Percentiles rank a stretch among this genome's conserved stretches.
Conservation (phyloP, 2,329 filamentous ascomycete species). For the Fusarium lateritium region DNA sequence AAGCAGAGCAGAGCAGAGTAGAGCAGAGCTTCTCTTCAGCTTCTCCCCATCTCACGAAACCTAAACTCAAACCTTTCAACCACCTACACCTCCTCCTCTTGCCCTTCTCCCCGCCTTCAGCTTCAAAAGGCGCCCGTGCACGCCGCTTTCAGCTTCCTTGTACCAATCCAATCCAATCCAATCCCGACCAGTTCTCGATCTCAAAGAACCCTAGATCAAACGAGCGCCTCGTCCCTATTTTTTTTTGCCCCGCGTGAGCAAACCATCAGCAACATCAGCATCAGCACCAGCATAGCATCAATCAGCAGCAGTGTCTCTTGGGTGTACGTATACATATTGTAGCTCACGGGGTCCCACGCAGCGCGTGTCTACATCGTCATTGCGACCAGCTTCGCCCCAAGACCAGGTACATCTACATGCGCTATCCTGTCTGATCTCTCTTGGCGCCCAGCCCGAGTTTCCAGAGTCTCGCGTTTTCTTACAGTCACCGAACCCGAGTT, state of each 20-base stretch:
- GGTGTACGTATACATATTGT: conserved; percentile 9
- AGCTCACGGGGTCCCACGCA: conserved; percentile 24
- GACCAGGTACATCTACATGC: conserved; percentile 31
- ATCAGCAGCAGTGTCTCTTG: conserved; percentile 11
- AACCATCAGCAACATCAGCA: conserved; percentile 24
- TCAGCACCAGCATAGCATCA: conserved; percentile 27
- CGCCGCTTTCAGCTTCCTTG: conserved; percentile 29
- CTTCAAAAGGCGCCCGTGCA: conserved; percentile 38
- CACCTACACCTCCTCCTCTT: conserved; percentile 1
- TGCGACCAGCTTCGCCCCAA: conserved; percentile 20
- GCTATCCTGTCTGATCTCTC: conserved; percentile 33
- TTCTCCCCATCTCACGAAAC: not conserved
- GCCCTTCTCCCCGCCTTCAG: conserved; percentile 32
- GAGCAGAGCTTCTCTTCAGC: not conserved
- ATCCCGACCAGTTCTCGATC: conserved; percentile 2
- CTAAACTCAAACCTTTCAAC: conserved; percentile 5
- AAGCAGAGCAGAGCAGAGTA: not conserved
- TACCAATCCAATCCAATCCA: conserved; percentile 20
- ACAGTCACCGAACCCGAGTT: conserved; percentile 26
- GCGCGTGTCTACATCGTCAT: conserved; percentile 28
- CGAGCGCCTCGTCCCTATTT: conserved; percentile 13
- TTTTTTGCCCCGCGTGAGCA: conserved; percentile 40
- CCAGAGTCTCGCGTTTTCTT: conserved; percentile 23
- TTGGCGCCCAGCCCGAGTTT: conserved; percentile 42
- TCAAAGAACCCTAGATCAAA: conserved; percentile 23